A percentile compares a stretch with the other conserved stretches of the same genome.
Evolutionary conservation across 1,284 basidiomycete genomes (phyloP).

Genomic region (Papiliotrema laurentii): DNA sequence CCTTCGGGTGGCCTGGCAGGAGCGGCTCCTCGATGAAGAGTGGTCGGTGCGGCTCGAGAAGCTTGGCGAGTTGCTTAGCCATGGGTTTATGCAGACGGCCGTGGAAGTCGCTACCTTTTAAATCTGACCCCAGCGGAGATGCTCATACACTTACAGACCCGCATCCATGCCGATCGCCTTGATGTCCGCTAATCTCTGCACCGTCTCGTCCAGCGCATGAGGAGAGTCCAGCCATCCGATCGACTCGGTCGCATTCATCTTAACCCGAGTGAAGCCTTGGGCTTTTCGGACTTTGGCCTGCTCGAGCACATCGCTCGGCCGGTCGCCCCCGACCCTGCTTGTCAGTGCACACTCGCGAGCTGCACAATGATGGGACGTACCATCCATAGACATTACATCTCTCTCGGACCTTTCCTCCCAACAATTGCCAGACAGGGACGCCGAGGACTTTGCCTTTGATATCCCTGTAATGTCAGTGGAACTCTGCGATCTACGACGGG

Average conservation of each 20-base stretch:
- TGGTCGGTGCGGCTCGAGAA: conserved; percentile 62
- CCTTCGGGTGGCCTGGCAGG: conserved; percentile 52
- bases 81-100: conserved; percentile 63
- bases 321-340: conserved; percentile 58
- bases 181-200: conserved; percentile 61
- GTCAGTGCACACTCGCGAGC: conserved; percentile 12
- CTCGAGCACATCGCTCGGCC: conserved; percentile 59
- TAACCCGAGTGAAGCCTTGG: conserved; percentile 68
- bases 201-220: conserved; percentile 56
- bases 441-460: conserved; percentile 74
- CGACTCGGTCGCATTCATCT: conserved; percentile 58
- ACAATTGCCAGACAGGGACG: conserved; percentile 68
- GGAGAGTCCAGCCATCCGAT: conserved; percentile 54
- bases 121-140: not conserved
- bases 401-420: conserved; percentile 63
- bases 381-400: conserved; percentile 47
- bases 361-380: conserved; percentile 5
- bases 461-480: too few relatives aligned
- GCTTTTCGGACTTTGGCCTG: conserved; percentile 60
- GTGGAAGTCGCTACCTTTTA: conserved; percentile 48
- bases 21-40: conserved; percentile 75
- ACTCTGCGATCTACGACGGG: too few relatives aligned
- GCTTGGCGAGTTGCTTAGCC: conserved; percentile 68
- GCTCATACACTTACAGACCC: conserved; percentile 35
- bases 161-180: conserved; percentile 64